A percentile compares a stretch with the other conserved stretches of the same genome.
Conservation (phyloP, 768 basidiomycete species). For the Boletus sp. region DNA sequence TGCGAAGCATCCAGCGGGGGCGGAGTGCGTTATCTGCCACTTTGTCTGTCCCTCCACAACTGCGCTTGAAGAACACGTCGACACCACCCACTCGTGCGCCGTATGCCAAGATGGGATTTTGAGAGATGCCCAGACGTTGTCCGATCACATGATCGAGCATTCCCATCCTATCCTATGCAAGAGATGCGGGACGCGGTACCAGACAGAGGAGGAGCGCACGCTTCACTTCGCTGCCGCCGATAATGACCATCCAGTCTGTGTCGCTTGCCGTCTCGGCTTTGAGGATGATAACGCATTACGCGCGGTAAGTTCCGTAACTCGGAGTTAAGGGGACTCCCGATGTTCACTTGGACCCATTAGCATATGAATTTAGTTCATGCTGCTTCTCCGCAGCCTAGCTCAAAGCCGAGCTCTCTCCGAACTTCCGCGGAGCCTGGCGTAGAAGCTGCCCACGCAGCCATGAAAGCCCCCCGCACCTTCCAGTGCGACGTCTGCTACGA, state of each 20-base stretch:
- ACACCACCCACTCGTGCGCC: conserved; percentile 24
- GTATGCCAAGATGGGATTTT: conserved; percentile 31
- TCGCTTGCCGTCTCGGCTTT: conserved; percentile 32
- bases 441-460: not conserved
- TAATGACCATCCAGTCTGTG: conserved; percentile 37
- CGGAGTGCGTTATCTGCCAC: conserved; percentile 27
- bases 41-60: conserved; percentile 19
- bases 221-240: conserved; percentile 38
- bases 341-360: conserved; percentile 16
- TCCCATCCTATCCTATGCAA: conserved; percentile 27
- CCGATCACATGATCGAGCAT: conserved; percentile 30
- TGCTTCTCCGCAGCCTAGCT: conserved; percentile 12
- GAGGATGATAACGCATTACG: conserved; percentile 31
- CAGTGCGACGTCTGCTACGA: conserved; percentile 26
- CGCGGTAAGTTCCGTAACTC: conserved; percentile 25
- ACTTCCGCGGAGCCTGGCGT: conserved; percentile 7
- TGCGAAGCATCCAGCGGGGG: conserved; percentile 21
- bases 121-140: conserved; percentile 22
- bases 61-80: conserved; percentile 27
- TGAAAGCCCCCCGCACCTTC: conserved; percentile 3
- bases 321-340: not conserved
- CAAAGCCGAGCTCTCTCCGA: conserved; percentile 10
- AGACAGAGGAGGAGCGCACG: conserved; percentile 34
- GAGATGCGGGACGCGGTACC: conserved; percentile 30
- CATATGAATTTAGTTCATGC: conserved; percentile 16